Evolutionary conservation across 345 rosid species (phyloP).

Genomic region (Dipteronia dyeriana): DNA sequence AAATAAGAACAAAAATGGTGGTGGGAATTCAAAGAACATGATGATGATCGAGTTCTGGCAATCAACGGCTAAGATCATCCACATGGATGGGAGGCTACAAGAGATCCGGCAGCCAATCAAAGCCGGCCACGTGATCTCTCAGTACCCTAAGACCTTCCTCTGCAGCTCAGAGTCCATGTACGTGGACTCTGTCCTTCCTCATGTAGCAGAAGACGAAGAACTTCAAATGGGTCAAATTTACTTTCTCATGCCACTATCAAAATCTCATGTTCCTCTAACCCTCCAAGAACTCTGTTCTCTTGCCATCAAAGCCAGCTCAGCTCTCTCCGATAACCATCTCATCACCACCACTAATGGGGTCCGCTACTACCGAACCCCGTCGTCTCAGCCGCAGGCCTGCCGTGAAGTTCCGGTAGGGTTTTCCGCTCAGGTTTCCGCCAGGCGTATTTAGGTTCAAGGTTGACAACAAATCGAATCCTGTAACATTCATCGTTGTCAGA

Average conservation of each 20-base stretch:
- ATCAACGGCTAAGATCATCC: constrained; percentile 38
- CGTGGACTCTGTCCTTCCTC: constrained; percentile 30
- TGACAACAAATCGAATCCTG: neutral
- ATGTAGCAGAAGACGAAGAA: constrained; percentile 29
- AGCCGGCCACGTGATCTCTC: constrained; percentile 34
- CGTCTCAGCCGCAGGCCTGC: neutral
- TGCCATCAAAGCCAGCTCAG: constrained; percentile 46
- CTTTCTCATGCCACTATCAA: constrained; percentile 48
- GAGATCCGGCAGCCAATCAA: constrained; percentile 38
- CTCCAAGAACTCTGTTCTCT: constrained; percentile 44
- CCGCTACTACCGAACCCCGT: neutral
- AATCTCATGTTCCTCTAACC: constrained; percentile 28
- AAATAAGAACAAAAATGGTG: neutral
- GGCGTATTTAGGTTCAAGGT: neutral
- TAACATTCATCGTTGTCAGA: no score
- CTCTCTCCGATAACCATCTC: constrained; percentile 14
- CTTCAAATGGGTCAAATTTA: constrained; percentile 48
- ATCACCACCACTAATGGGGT: constrained; percentile 1
- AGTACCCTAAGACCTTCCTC: constrained; percentile 41
- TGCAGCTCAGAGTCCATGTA: constrained; percentile 47
- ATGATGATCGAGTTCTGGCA: constrained; percentile 9
- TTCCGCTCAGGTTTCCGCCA: constrained; percentile 4
- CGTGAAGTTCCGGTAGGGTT: constrained; percentile 13
- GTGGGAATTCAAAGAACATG: neutral
- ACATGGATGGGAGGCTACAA: constrained; percentile 39